Percentiles rank a stretch among this genome's conserved stretches.
These are phyloP conservation scores for Alternaria triticimaculans DNA, from an alignment of 2,329 filamentous ascomycete genomes.

Conservation along the genomic window DNA sequence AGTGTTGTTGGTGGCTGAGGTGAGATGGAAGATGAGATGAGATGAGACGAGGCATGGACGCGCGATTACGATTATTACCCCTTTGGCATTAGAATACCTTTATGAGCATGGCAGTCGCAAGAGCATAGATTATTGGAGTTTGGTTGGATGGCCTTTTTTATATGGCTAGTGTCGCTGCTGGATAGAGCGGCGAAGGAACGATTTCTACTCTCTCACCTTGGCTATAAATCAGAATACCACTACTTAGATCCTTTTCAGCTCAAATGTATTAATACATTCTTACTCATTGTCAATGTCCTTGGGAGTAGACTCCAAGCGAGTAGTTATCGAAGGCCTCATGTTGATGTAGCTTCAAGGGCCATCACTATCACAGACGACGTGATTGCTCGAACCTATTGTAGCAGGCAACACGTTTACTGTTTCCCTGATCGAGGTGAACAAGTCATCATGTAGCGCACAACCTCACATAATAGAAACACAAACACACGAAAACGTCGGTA, in stretches of 20 bases:
- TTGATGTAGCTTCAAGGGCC: neutral
- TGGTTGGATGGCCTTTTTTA: neutral
- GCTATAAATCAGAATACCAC: neutral
- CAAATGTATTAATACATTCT: neutral
- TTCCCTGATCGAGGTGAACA: no score
- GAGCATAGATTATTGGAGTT: neutral
- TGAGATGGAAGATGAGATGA: neutral
- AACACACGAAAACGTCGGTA: neutral
- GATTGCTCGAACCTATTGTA: neutral
- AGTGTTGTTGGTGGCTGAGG: constrained; percentile 45
- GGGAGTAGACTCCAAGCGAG: neutral
- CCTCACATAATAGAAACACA: neutral
- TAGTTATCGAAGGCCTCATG: neutral
- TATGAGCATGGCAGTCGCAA: neutral
- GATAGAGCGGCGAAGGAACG: neutral
- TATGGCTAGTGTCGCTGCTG: neutral
- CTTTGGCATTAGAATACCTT: neutral
- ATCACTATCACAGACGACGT: neutral
- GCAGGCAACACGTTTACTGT: neutral
- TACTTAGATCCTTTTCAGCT: neutral
- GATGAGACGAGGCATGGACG: neutral
- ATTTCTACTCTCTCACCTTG: neutral
- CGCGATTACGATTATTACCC: neutral
- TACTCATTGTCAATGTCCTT: neutral
- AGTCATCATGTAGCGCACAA: neutral